phyloP scores from a whole-genome alignment of 768 basidiomycete species.

The Trametes cubensis region DNA sequence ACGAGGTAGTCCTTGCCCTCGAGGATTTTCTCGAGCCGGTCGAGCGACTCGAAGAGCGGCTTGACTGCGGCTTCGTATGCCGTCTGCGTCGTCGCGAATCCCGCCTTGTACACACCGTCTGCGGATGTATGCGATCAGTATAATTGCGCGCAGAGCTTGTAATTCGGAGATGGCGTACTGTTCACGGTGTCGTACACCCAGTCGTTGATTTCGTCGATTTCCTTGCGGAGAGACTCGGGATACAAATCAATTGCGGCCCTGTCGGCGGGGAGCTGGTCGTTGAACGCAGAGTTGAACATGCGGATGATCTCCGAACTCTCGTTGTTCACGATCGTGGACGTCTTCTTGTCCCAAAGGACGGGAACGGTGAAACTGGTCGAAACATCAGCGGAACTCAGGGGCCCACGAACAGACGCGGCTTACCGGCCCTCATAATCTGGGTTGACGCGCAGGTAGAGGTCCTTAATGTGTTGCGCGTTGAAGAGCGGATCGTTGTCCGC shows the following conservation, averaged over 20 bases:
- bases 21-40: slow-evolving; percentile 77
- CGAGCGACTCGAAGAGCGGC: slow-evolving; percentile 77
- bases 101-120: slow-evolving; percentile 89
- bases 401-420: slow-evolving; percentile 8
- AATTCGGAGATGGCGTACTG: slow-evolving; percentile 50
- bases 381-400: neutral
- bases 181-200: slow-evolving; percentile 89
- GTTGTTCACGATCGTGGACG: slow-evolving; percentile 89
- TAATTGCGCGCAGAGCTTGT: neutral
- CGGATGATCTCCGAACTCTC: slow-evolving; percentile 95
- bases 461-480: slow-evolving; percentile 70
- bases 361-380: slow-evolving; percentile 76
- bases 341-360: slow-evolving; percentile 91
- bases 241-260: slow-evolving; percentile 75
- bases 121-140: neutral
- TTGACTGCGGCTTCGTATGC: slow-evolving; percentile 81
- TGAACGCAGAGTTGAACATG: slow-evolving; percentile 86
- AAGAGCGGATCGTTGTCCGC: slow-evolving; percentile 81
- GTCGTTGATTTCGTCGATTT: slow-evolving; percentile 84
- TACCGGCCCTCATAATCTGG: slow-evolving; percentile 73
- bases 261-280: slow-evolving; percentile 67
- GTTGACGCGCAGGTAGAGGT: slow-evolving; percentile 80
- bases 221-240: slow-evolving; percentile 65
- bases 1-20: slow-evolving; percentile 81
- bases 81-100: slow-evolving; percentile 79